Conservation (phyloP, 2,329 filamentous ascomycete genomes). For the Aspergillus melleus region DNA sequence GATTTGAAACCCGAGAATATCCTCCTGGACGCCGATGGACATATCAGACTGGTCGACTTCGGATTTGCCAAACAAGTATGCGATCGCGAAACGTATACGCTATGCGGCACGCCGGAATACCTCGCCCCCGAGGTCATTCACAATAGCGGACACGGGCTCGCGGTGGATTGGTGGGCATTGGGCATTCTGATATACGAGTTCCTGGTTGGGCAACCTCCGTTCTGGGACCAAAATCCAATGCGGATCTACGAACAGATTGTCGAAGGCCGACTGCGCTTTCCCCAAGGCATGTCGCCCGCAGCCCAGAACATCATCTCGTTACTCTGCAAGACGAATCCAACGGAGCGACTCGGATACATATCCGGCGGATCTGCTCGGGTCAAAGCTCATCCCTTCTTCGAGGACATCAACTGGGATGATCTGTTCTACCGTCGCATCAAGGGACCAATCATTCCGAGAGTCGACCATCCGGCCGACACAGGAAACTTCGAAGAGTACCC, state of each 20-base stretch:
- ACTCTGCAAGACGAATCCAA: constrained; percentile 64
- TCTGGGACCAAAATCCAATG: constrained; percentile 70
- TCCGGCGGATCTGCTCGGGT: constrained; percentile 60
- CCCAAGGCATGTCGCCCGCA: constrained; percentile 57
- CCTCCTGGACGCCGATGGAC: constrained; percentile 63
- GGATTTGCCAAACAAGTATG: constrained; percentile 66
- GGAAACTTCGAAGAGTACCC: constrained; percentile 68
- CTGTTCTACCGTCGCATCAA: constrained; percentile 60
- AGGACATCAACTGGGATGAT: constrained; percentile 62
- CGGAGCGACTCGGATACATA: constrained; percentile 63
- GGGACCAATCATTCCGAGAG: constrained; percentile 63
- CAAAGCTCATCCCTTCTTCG: constrained; percentile 63
- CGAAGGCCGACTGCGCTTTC: constrained; percentile 62
- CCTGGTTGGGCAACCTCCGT: constrained; percentile 65
- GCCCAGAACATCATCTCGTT: constrained; percentile 62
- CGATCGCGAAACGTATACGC: constrained; percentile 61
- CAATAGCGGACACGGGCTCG: constrained; percentile 64
- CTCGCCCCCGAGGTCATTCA: constrained; percentile 67
- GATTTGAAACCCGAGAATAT: constrained; percentile 69
- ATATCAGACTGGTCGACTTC: constrained; percentile 67
- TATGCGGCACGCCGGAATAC: constrained; percentile 68
- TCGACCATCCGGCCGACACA: constrained; percentile 60
- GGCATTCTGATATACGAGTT: constrained; percentile 69
- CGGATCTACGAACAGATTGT: constrained; percentile 70
- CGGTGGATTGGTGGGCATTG: constrained; percentile 70